These are phyloP conservation scores for Nicotiana undulata DNA, from an alignment of 257 asterid species.

Conservation along the genomic window DNA sequence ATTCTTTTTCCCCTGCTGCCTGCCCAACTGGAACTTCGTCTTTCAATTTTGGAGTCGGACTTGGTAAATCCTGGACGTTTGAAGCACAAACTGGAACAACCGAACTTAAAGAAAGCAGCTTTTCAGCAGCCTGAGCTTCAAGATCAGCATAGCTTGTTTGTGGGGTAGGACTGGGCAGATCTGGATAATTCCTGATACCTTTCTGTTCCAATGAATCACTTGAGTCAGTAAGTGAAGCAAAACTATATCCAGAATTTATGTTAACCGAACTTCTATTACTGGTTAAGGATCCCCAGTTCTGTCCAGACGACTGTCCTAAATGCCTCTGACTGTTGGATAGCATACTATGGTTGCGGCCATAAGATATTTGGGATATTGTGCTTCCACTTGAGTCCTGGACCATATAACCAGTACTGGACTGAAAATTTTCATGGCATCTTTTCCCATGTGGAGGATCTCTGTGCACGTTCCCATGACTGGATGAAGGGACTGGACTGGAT, in stretches of 20 bases:
- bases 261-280: neutral
- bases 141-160: neutral
- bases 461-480: neutral
- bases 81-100: neutral
- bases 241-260: neutral
- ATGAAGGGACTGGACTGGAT: neutral
- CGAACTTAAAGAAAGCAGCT: constrained; percentile 9
- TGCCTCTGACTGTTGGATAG: constrained; percentile 15
- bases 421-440: neutral
- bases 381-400: neutral
- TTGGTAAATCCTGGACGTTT: neutral
- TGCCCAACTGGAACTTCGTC: constrained; percentile 3
- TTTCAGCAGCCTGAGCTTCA: constrained; percentile 16
- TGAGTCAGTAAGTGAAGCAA: constrained; percentile 1
- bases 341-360: constrained; percentile 16
- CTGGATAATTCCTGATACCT: neutral
- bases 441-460: neutral
- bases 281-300: constrained; percentile 18
- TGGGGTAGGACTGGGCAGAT: constrained; percentile 8
- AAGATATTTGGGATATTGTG: constrained; percentile 4
- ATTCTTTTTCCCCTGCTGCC: constrained; percentile 2
- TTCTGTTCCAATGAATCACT: neutral
- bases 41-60: constrained; percentile 5
- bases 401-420: neutral
- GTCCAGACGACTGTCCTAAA: constrained; percentile 31